Evolutionary conservation across 2,329 filamentous ascomycete genomes (phyloP), one percentile per base, ranked within the genome.

Genomic region (Arachnomyces sp.): DNA sequence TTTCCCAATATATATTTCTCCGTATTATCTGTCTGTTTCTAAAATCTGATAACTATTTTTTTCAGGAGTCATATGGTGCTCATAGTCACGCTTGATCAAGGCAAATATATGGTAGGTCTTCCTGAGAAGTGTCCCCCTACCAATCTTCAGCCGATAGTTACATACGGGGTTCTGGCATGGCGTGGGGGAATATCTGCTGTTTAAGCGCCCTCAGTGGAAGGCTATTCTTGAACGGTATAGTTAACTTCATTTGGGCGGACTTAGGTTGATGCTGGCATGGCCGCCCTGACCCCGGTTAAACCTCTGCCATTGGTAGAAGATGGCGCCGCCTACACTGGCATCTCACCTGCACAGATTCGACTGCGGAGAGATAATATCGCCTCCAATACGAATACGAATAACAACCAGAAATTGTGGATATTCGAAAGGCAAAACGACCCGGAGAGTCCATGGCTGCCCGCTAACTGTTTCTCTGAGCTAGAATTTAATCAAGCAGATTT

Each of bases 401-500:
- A 62, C 25, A 52, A 43, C 17, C 65, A 68, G 28, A 72, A 71
- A 43, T 57, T 75, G 41, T 84, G 80, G 80, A 69, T 83, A 42
- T 82, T 80, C 52, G 72, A 83, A 57, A 74, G 75, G 47, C 69
- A 74, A 18, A 70, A 75, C 45, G 58, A 61, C 3, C 32, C 54
- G 0, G 61, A 70, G 1, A 63, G 60, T 34, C 64, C 67, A 2
- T 88, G 81, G 77, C 65, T 71, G 15, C 65, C 74, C 1, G 73
- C 70, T 35, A 86, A 85, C 56, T 75, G 72, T 45, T 88, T 87
- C 56, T 71, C 73, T 2, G 77, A 83, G 44, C 65, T 72, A 12
- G 80, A 84, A 57, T 84, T 82, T 56, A 55, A 77, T 28, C 71
- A 69, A 3, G 58, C 65, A 32, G 81, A 85, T 57, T 84, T 78